Evolutionary conservation across 2,329 filamentous ascomycete genomes (phyloP).

Genomic region (Xylaria hypoxylon): DNA sequence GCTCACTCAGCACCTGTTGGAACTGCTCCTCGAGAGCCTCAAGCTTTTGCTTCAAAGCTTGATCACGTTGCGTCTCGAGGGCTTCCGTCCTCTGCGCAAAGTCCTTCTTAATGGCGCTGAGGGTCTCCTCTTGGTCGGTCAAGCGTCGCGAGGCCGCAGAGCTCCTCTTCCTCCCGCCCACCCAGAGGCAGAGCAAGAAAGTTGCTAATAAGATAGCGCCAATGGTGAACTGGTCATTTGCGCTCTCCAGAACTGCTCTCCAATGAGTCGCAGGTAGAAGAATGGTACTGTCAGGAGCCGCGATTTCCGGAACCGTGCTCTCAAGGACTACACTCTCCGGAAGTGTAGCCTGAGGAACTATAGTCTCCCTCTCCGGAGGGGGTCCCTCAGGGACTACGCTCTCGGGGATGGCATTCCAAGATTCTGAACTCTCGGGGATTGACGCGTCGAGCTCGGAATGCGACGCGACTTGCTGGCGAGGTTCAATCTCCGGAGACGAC

Average conservation of each 20-base stretch:
- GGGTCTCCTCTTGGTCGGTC: conserved; percentile 26
- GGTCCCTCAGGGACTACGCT: conserved; percentile 7
- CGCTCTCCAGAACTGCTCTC: conserved; percentile 13
- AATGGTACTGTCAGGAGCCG: neutral
- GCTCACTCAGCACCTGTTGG: conserved; percentile 36
- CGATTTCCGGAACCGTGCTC: conserved; percentile 8
- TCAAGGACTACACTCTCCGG: neutral
- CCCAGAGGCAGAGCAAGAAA: conserved; percentile 34
- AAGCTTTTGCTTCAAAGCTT: conserved; percentile 33
- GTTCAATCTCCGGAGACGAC: conserved; percentile 26
- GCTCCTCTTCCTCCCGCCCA: conserved; percentile 30
- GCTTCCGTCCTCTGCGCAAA: conserved; percentile 38
- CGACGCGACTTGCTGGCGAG: conserved; percentile 28
- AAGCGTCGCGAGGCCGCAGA: conserved; percentile 12
- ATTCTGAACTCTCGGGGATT: conserved; percentile 9
- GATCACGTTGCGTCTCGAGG: conserved; percentile 37
- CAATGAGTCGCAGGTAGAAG: neutral
- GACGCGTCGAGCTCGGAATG: conserved; percentile 32
- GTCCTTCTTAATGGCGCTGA: conserved; percentile 36
- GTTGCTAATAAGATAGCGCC: conserved; percentile 34
- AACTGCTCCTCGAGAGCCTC: conserved; percentile 40
- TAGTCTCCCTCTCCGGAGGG: conserved; percentile 9
- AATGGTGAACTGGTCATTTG: conserved; percentile 29
- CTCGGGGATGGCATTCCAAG: conserved; percentile 15
- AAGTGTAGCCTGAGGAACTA: conserved; percentile 2